Base-by-base conservation (phyloP, 2,329 filamentous ascomycete species). In the Fusarium nygamai region DNA sequence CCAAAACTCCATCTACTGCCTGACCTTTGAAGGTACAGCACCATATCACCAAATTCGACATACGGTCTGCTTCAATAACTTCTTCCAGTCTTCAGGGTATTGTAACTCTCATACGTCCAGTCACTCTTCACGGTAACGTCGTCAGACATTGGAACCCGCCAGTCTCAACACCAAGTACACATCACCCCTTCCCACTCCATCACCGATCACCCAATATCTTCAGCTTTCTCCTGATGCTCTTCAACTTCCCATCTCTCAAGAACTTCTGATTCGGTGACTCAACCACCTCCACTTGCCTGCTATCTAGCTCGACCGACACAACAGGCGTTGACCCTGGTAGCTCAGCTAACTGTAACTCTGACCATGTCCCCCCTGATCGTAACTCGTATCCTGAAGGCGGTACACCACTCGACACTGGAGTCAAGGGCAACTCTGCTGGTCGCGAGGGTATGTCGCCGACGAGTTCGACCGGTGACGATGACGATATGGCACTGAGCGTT, bases 131-230 rank as follows among this genome's bases (percentile, higher is more conserved):
- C 29, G 14, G 24, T 29, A 38, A 1, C 1, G 10, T 56, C 24
- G 0, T 17, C n/a, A 6, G 8, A 16, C 51, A 2, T 29, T 29
- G 1, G 1, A 2, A 16, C 0, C 24, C 4, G 16, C 16, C 34
- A 29, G 34, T 29, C 51, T 56, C 22, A 13, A 31, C 34, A n/a
- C 24, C 43, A 39, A 31, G 29, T 22, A 6, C 36, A 22, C 20
- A 9, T 22, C 33, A 38, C 13, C 12, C 57, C 16, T n/a, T 17
- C 38, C 22, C 7, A 29, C 19, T 36, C 7, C 20, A 29, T 61
- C 16, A 67, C 8, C 41, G 38, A 43, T 24, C 41, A n/a, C 60
- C 29, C 14, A 43, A 19, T 38, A 57, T 33, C 44, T 36, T 66
- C 3, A 67, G 39, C 41, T 38, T 48, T 2, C 24, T 51, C 27